Base-by-base conservation (phyloP, 228 moss, liverwort and hornwort species). In the Sphagnum magellanicum region DNA sequence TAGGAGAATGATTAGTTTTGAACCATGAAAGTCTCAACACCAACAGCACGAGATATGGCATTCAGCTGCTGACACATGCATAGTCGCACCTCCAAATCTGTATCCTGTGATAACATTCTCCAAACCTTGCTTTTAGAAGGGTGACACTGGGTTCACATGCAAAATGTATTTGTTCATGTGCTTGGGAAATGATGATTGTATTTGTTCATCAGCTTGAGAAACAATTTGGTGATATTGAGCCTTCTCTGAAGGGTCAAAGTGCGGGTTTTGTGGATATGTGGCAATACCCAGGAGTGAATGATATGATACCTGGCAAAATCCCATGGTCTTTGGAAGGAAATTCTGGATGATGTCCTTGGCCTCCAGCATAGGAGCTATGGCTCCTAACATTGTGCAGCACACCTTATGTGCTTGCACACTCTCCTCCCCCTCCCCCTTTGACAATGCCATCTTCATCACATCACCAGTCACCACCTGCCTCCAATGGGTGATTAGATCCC, bases 1-100 rank as follows among this genome's bases (percentile, higher is more conserved):
- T 32, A 32, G 32, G 32, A 32, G 3, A 32, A 32, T 32, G 32
- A 32, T 32, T 32, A 32, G 32, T 32, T 32, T 32, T 32, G 8
- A 89, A 93, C 97, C 87, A 83, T 83, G 67, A 91, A 91, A 55
- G 82, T 87, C 63, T 87, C 90, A 63, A 88, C 72, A 16, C 97
- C 93, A 74, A 93, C 88, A 64, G 93, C 88, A 61, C 93, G 90
- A 67, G 93, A 87, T 67, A 98, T 93, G 63, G 85, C 81, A 81
- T 98, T 89, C 15, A 93, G 79, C 73, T 98, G 93, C 75, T 90
- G 90, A 74, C 93, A 98, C 93, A 98, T 93, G 74, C 93, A 93
- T 63, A 89, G 83, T 78, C 97, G 81, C 10, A 93, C 97, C 71
- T 91, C 93, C 62, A 90, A 73, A 78, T 93, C 93, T 83, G 97